Percentiles rank a stretch among this genome's conserved stretches.
Evolutionary conservation across 805 yeast genomes (phyloP).

Genomic region (Yamadazyma insecticola): DNA sequence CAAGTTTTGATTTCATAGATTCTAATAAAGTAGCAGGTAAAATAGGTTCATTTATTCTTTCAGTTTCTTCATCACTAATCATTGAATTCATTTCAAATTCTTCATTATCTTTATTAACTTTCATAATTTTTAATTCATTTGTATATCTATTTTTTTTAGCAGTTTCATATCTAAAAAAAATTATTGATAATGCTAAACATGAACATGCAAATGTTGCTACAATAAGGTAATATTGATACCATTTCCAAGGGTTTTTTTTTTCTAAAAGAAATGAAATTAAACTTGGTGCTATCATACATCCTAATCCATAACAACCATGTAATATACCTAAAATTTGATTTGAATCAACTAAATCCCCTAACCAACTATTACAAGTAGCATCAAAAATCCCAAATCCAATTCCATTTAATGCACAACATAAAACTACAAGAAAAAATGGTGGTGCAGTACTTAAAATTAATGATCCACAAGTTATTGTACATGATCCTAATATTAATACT

Average conservation of each 20-base stretch:
- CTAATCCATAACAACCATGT: conserved; percentile 52
- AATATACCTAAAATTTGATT: conserved; percentile 48
- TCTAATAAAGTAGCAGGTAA: conserved; percentile 18
- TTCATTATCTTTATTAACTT: conserved; percentile 3
- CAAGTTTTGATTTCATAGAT: conserved; percentile 28
- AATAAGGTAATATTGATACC: conserved; percentile 45
- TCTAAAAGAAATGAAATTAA: conserved; percentile 39
- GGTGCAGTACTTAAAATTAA: conserved; percentile 34
- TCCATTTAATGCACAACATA: conserved; percentile 42
- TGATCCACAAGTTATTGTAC: conserved; percentile 34
- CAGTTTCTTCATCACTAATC: not conserved
- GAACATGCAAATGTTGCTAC: conserved; percentile 22
- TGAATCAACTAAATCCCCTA: conserved; percentile 42
- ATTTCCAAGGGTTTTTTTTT: conserved; percentile 36
- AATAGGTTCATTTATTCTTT: not conserved
- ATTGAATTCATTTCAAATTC: conserved; percentile 11
- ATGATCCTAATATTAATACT: conserved; percentile 30
- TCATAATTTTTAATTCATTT: conserved; percentile 4
- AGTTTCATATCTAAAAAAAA: conserved; percentile 40
- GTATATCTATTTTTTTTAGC: conserved; percentile 38
- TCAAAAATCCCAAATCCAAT: conserved; percentile 55
- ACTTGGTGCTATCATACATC: conserved; percentile 49
- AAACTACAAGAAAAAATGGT: conserved; percentile 37
- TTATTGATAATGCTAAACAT: conserved; percentile 17
- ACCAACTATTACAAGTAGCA: conserved; percentile 51